These are phyloP conservation scores for Perilla frutescens DNA, from an alignment of 257 asterid species.

Conservation along the genomic window DNA sequence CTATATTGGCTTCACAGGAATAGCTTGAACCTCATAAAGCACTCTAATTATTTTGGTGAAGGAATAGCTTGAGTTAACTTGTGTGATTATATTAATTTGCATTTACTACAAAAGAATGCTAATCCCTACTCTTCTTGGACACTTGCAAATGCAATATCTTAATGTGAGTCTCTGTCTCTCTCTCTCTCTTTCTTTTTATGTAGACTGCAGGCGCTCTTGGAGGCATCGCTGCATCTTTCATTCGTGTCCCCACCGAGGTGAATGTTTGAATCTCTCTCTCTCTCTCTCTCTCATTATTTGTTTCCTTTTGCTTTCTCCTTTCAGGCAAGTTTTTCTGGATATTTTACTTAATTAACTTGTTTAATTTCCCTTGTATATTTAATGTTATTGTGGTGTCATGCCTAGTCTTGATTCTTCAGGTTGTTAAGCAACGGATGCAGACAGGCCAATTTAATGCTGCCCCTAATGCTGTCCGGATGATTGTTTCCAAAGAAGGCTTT, in stretches of 20 bases:
- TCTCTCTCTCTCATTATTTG: not conserved
- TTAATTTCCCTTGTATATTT: conserved; percentile 26
- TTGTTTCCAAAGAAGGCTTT: conserved; percentile 84
- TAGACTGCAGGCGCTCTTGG: conserved; percentile 98
- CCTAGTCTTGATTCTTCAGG: conserved; percentile 59
- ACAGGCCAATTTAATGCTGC: conserved; percentile 94
- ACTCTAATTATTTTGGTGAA: no score
- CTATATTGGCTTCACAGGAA: no score
- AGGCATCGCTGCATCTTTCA: conserved; percentile 92
- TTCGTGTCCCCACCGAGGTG: conserved; percentile 99
- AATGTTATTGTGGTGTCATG: conserved; percentile 38
- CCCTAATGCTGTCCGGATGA: conserved; percentile 83
- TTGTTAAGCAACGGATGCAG: conserved; percentile 96
- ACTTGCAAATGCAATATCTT: conserved; percentile 9
- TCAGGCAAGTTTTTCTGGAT: conserved; percentile 2
- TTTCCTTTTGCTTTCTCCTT: conserved; percentile 1
- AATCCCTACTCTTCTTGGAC: conserved; percentile 9
- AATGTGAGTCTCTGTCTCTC: conserved; percentile 8
- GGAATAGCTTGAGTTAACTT: no score
- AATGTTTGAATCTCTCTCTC: conserved; percentile 20
- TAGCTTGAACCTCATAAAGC: no score
- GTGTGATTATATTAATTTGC: no score
- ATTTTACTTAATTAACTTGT: conserved; percentile 21
- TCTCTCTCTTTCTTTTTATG: not conserved
- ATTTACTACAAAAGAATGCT: no score